phyloP scores from a whole-genome alignment of 106 monocot species.

The Dactylorhiza incarnata region DNA sequence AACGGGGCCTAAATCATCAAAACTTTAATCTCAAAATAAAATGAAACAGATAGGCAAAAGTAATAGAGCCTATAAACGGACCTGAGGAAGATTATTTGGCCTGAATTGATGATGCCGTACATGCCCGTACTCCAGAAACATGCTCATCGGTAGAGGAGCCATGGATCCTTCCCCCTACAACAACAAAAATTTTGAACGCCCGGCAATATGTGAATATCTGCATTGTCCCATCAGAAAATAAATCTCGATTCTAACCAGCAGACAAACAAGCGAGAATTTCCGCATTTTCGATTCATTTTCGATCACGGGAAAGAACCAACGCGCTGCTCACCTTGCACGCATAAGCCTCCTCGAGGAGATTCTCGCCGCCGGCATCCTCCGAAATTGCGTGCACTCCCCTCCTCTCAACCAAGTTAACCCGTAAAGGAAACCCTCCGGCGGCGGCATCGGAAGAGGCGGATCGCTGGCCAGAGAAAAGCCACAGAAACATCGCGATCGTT shows the following conservation, averaged over 20 bases:
- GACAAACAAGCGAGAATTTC: not conserved
- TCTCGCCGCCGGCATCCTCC: not conserved
- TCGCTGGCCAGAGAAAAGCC: not conserved
- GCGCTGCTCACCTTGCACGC: slow-evolving; percentile 2
- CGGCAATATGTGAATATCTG: not conserved
- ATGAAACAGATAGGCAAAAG: not conserved
- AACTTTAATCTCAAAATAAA: not conserved
- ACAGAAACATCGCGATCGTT: not conserved
- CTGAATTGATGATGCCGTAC: not conserved
- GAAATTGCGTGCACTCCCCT: not conserved
- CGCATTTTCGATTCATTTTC: not conserved
- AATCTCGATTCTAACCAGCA: not conserved
- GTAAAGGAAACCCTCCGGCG: not conserved
- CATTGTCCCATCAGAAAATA: not conserved
- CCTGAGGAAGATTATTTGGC: not conserved
- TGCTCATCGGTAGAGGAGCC: not conserved
- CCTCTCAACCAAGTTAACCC: not conserved
- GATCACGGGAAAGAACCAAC: not conserved
- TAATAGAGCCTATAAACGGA: not conserved
- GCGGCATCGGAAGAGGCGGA: not conserved
- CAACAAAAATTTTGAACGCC: not conserved
- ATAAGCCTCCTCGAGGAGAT: not conserved
- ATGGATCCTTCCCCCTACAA: not conserved
- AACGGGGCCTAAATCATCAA: not conserved
- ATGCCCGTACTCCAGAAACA: not conserved